phyloP scores from a whole-genome alignment of 108 stramenopile genomes.

The Discostella pseudostelligera region DNA sequence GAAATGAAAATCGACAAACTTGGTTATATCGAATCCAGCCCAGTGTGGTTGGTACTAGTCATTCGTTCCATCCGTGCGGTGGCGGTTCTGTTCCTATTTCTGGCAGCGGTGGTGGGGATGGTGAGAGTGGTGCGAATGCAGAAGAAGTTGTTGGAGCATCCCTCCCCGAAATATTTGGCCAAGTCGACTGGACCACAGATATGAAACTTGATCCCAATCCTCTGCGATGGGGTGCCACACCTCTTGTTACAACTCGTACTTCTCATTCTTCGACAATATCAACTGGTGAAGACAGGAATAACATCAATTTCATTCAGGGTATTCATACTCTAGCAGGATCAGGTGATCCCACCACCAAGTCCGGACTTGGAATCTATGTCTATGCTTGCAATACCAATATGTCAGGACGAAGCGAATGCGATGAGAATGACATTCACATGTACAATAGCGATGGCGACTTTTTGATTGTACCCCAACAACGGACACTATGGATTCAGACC shows the following conservation, averaged over 20 bases:
- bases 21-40: constrained; percentile 86
- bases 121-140: neutral
- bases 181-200: constrained; percentile 40
- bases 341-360: constrained; percentile 68
- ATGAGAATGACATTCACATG: constrained; percentile 43
- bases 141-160: neutral
- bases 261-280: neutral
- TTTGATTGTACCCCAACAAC: constrained; percentile 86
- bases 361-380: constrained; percentile 79
- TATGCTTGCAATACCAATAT: constrained; percentile 74
- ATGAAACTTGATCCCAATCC: constrained; percentile 72
- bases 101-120: constrained; percentile 3
- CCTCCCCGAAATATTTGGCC: constrained; percentile 45
- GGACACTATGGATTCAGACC: constrained; percentile 67
- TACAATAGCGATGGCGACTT: constrained; percentile 94
- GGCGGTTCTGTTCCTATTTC: too few species aligned
- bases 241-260: constrained; percentile 10
- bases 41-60: constrained; percentile 51
- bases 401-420: too few species aligned
- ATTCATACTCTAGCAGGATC: constrained; percentile 55
- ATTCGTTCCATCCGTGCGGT: constrained; percentile 21
- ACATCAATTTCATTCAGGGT: constrained; percentile 66
- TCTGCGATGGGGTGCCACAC: constrained; percentile 83
- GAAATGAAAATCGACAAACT: constrained; percentile 68
- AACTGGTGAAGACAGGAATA: constrained; percentile 18